These are phyloP conservation scores for Cryptomeria japonica DNA, from an alignment of 75 land plant genomes.

Conservation along the genomic window DNA sequence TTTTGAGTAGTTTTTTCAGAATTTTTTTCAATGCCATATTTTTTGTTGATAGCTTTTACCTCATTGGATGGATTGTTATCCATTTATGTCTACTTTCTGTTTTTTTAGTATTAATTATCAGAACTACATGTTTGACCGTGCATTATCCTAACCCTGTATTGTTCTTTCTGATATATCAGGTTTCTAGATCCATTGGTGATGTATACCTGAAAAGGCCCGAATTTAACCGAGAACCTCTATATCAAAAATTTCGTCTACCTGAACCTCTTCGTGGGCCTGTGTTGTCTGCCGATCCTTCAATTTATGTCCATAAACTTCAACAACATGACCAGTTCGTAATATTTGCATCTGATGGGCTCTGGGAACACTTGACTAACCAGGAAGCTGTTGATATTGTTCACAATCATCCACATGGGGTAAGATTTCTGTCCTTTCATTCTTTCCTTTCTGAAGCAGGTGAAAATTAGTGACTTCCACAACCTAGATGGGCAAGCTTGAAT, in stretches of 20 bases:
- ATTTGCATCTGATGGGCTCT: constrained; percentile 85
- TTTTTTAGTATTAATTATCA: neutral
- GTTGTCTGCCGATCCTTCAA: constrained; percentile 64
- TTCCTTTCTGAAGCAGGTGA: neutral
- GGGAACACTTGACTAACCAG: constrained; percentile 75
- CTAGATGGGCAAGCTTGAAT: neutral
- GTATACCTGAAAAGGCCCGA: constrained; percentile 69
- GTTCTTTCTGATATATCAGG: constrained; percentile 25
- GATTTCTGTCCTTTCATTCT: neutral
- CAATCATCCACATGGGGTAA: constrained; percentile 53
- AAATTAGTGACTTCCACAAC: neutral
- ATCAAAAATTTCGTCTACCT: constrained; percentile 59
- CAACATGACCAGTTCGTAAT: constrained; percentile 67
- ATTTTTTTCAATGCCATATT: neutral
- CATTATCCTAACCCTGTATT: neutral
- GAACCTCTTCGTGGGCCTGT: constrained; percentile 64
- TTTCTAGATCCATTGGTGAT: constrained; percentile 80
- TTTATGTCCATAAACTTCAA: constrained; percentile 29
- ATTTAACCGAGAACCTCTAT: constrained; percentile 59
- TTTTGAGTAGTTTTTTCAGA: neutral
- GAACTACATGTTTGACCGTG: neutral
- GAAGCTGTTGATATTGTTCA: constrained; percentile 81
- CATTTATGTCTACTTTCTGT: neutral
- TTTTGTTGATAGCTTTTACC: neutral
- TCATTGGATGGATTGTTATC: neutral